Evolutionary conservation across 2,329 filamentous ascomycete genomes (phyloP).

Genomic region (Xylariaceae sp.): DNA sequence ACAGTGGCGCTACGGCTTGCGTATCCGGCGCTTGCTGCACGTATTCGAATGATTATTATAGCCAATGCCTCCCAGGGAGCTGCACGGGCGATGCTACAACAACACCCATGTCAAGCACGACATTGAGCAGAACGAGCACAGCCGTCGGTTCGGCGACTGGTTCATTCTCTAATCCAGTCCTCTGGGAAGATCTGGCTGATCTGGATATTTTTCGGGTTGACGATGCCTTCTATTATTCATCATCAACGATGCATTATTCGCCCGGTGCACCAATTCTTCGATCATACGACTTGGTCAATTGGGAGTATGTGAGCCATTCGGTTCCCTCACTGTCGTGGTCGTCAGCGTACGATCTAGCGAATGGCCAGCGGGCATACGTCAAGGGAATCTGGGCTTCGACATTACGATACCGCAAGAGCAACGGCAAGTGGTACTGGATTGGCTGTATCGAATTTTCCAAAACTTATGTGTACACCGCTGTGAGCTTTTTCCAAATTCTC

Average conservation of each 20-base stretch:
- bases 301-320: slow-evolving; percentile 46
- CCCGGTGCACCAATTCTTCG: slow-evolving; percentile 56
- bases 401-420: slow-evolving; percentile 31
- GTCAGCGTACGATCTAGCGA: slow-evolving; percentile 24
- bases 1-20: no score
- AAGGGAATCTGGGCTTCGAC: slow-evolving; percentile 35
- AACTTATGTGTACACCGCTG: slow-evolving; percentile 60
- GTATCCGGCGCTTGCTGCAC: no score
- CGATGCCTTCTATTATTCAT: slow-evolving; percentile 52
- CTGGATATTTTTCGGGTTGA: slow-evolving; percentile 52
- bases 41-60: no score
- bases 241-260: slow-evolving; percentile 56
- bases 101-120: no score
- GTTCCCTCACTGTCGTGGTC: slow-evolving; percentile 38
- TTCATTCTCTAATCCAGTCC: slow-evolving; percentile 52
- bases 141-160: background rate
- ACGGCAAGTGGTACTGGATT: slow-evolving; percentile 47
- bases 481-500: background rate
- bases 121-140: background rate
- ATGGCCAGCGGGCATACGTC: slow-evolving; percentile 28
- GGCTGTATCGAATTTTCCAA: slow-evolving; percentile 58
- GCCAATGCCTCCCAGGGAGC: no score
- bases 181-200: slow-evolving; percentile 59
- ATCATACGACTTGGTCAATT: slow-evolving; percentile 57
- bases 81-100: no score